Conservation (phyloP, 2,329 filamentous ascomycete species). For the Pezicula carpinea region DNA sequence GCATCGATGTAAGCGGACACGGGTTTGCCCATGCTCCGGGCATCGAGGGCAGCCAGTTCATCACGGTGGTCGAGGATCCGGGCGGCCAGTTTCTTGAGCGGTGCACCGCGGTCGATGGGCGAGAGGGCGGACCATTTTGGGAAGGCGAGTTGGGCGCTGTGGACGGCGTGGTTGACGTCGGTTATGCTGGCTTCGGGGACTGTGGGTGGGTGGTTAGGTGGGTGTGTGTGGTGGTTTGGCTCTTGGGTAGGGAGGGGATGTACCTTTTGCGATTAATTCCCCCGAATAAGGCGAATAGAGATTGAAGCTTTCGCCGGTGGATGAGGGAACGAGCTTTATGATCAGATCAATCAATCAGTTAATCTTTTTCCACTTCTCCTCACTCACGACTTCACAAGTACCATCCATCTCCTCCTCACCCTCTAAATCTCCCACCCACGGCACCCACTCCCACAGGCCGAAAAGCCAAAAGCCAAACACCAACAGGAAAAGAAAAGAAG, state of each 20-base stretch:
- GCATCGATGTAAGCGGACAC: not conserved
- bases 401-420: too few relatives aligned
- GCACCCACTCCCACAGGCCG: too few relatives aligned
- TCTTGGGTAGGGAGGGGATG: not conserved
- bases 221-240: not conserved
- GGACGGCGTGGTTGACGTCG: slow-evolving; percentile 64
- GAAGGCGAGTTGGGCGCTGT: slow-evolving; percentile 62
- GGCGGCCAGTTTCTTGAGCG: slow-evolving; percentile 64
- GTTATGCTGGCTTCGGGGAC: slow-evolving; percentile 62
- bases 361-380: not conserved
- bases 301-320: not conserved
- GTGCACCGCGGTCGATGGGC: slow-evolving; percentile 55
- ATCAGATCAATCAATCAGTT: not conserved
- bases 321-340: not conserved
- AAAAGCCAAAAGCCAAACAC: too few relatives aligned
- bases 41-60: slow-evolving; percentile 1
- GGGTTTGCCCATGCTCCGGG: slow-evolving; percentile 1
- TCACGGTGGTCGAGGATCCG: slow-evolving; percentile 33
- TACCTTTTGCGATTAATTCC: not conserved
- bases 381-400: too few relatives aligned
- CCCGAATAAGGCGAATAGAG: not conserved
- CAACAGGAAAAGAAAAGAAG: too few relatives aligned
- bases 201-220: not conserved
- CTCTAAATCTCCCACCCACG: too few relatives aligned
- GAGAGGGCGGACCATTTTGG: slow-evolving; percentile 61